Base-by-base conservation (phyloP, 495 filamentous ascomycete species). In the Aspergillus indologenus region DNA sequence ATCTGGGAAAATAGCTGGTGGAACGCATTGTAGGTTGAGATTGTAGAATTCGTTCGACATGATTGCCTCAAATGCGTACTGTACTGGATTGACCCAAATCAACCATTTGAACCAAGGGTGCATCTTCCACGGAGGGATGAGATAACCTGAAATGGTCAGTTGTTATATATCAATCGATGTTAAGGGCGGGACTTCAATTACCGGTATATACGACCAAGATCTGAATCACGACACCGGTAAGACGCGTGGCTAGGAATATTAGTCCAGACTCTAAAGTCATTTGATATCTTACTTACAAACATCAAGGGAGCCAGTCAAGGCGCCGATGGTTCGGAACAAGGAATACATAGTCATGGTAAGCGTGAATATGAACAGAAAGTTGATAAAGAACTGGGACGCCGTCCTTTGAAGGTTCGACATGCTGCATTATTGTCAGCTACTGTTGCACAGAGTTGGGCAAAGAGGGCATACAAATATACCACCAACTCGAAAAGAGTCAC, bases 381-480 rank as follows among this genome's bases (percentile, higher is more conserved):
- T 84, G 60, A 92, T 95, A 70, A 96, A 95, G 73, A 95, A 96
- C 55, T 92, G 88, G 3, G 87, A 90, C 5, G 90, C 73, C 1
- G 86, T 86, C 23, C 85, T 74, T 24, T 81, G 73, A 14, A 96
- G 83, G 23, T 83, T 81, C 8, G 83, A 59, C 77, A 84, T 79
- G 56, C 77, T 82, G 53, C 59, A 46, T 9, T 19, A 31, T 31
- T 5, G 44, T 75, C 14, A 76, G 68, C 23, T 52, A 19, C 6
- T 15, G 20, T 11, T 43, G 12, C 12, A 44, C 19, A 21, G 19
- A 40, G 7, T 11, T 9, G 5, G n/a, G 3, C 1, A 51, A 26
- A 19, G 29, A 17, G 0, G 15, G 51, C 73, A 22, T 56, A 76
- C 75, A 91, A 92, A 73, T 92, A 94, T 19, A 94, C 81, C 42